Percentiles rank a stretch among this genome's conserved stretches.
phyloP scores from a whole-genome alignment of 2,329 filamentous ascomycete species.

The Verticillium klebahnii region DNA sequence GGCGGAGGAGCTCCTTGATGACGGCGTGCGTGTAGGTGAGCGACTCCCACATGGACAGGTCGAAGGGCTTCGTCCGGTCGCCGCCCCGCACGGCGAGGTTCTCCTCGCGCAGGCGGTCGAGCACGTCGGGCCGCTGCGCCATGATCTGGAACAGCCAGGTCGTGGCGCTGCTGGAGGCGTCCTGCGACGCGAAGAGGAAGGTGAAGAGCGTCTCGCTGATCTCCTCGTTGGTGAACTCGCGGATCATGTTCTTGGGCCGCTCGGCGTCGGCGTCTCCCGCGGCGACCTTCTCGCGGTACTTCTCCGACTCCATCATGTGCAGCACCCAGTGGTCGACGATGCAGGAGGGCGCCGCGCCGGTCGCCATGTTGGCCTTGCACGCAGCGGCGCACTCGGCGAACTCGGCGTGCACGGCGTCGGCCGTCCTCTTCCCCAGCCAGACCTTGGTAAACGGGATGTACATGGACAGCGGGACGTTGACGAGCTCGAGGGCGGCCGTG shows the following conservation, averaged over 20 bases:
- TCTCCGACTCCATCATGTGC: conserved; percentile 67
- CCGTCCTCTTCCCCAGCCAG: conserved; percentile 72
- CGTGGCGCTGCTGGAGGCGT: conserved; percentile 47
- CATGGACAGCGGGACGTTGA: conserved; percentile 67
- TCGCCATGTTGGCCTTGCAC: conserved; percentile 65
- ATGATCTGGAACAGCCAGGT: conserved; percentile 49
- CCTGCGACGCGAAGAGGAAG: conserved; percentile 49
- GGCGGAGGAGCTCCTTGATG: conserved; percentile 47
- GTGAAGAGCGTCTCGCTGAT: conserved; percentile 47
- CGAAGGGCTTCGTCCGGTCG: conserved; percentile 32
- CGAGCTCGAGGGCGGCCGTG: conserved; percentile 72
- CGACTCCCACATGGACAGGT: conserved; percentile 41
- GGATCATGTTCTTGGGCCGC: conserved; percentile 42
- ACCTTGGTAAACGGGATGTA: conserved; percentile 72
- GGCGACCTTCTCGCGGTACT: conserved; percentile 59
- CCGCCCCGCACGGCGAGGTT: conserved; percentile 39
- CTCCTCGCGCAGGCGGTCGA: conserved; percentile 39
- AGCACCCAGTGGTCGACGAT: conserved; percentile 76
- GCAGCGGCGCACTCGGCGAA: conserved; percentile 69
- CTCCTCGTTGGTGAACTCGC: conserved; percentile 44
- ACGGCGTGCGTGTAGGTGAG: conserved; percentile 48
- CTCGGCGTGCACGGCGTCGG: conserved; percentile 65
- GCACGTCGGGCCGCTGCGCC: conserved; percentile 44
- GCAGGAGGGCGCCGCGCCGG: conserved; percentile 61
- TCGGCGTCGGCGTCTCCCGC: conserved; percentile 42